phyloP scores from a whole-genome alignment of 805 yeast species.

The Scheffersomyces lignosus region DNA sequence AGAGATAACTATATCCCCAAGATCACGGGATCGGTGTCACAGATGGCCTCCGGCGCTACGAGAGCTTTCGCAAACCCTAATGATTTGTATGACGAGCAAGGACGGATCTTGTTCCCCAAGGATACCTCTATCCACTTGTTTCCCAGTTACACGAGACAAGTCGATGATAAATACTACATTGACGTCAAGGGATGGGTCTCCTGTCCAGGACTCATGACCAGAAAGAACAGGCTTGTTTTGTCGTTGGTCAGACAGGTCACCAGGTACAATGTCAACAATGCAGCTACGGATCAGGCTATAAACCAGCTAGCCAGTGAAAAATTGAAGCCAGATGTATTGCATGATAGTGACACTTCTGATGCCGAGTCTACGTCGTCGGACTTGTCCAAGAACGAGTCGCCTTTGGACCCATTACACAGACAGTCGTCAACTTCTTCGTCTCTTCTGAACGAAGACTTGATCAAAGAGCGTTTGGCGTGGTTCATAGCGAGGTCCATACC shows the following conservation, averaged over 20 bases:
- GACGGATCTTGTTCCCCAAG: slow-evolving; percentile 42
- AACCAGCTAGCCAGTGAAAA: slow-evolving; percentile 25
- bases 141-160: slow-evolving; percentile 37
- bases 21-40: slow-evolving; percentile 48
- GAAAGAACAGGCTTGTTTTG: slow-evolving; percentile 69
- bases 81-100: slow-evolving; percentile 30
- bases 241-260: slow-evolving; percentile 70
- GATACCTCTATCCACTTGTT: slow-evolving; percentile 59
- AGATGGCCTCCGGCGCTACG: slow-evolving; percentile 45
- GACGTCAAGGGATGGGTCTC: slow-evolving; percentile 73
- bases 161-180: slow-evolving; percentile 36
- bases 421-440: neutral
- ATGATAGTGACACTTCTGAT: slow-evolving; percentile 3
- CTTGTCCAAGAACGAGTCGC: neutral
- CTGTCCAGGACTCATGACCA: slow-evolving; percentile 66
- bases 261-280: slow-evolving; percentile 28
- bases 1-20: slow-evolving; percentile 59
- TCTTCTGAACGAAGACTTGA: slow-evolving; percentile 39
- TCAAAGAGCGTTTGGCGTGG: slow-evolving; percentile 65
- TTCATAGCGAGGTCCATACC: slow-evolving; percentile 71
- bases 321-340: slow-evolving; percentile 23
- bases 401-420: neutral
- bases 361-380: slow-evolving; percentile 5
- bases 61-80: slow-evolving; percentile 21
- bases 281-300: slow-evolving; percentile 17